Conservation (phyloP, 805 yeast genomes). For the Wickerhamiella spandovensis region DNA sequence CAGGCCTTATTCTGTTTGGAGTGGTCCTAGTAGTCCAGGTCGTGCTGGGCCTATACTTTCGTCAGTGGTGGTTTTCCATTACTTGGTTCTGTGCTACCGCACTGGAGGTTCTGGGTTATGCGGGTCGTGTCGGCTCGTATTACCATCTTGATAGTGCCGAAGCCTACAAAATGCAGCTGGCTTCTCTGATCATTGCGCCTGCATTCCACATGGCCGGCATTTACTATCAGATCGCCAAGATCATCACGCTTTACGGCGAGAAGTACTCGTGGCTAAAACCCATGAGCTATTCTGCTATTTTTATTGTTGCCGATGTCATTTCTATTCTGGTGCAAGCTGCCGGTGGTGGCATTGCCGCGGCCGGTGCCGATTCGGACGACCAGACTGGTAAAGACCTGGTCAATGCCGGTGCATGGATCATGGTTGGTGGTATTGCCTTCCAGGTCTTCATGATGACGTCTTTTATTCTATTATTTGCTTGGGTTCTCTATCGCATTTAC, state of each 20-base stretch:
- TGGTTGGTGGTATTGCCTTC: constrained; percentile 67
- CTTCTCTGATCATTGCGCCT: constrained; percentile 64
- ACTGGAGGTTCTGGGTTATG: constrained; percentile 56
- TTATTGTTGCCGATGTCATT: constrained; percentile 51
- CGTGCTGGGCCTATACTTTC: constrained; percentile 31
- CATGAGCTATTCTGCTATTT: constrained; percentile 47
- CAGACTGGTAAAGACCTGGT: constrained; percentile 16
- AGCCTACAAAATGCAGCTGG: constrained; percentile 48
- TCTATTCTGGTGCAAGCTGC: constrained; percentile 55
- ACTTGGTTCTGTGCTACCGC: constrained; percentile 43
- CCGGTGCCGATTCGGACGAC: constrained; percentile 28
- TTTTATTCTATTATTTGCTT: constrained; percentile 39
- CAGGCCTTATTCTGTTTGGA: constrained; percentile 43
- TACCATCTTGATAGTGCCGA: constrained; percentile 24
- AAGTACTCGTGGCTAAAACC: constrained; percentile 41
- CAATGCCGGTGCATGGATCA: constrained; percentile 43
- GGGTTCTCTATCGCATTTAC: constrained; percentile 24
- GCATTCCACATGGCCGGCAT: constrained; percentile 77
- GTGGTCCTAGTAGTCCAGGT: constrained; percentile 33
- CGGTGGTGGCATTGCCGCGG: constrained; percentile 61
- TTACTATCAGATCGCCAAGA: constrained; percentile 56
- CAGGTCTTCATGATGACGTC: constrained; percentile 60
- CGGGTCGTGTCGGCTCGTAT: constrained; percentile 40
- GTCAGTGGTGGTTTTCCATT: constrained; percentile 53
- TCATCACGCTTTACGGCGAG: constrained; percentile 48